Conservation (phyloP, 768 basidiomycete species). For the Flagelloscypha sp. region DNA sequence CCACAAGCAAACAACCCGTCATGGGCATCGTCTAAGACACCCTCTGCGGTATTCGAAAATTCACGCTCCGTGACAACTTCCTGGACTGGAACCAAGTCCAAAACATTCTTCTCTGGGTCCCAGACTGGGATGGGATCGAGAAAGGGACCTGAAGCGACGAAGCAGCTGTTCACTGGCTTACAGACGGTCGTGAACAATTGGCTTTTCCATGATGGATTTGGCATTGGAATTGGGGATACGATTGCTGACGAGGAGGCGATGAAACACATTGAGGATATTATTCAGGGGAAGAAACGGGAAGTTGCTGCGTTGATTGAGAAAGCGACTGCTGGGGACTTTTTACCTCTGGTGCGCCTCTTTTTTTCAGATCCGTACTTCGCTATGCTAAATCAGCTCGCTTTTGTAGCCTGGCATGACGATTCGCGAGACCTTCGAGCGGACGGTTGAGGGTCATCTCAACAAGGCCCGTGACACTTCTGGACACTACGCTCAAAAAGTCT, state of each 20-base stretch:
- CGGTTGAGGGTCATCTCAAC: constrained; percentile 86
- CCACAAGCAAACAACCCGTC: constrained; percentile 99
- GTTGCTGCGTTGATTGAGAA: constrained; percentile 76
- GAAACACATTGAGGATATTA: constrained; percentile 76
- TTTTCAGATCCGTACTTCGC: too few species aligned
- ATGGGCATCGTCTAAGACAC: constrained; percentile 99
- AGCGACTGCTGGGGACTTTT: too few species aligned
- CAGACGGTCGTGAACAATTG: constrained; percentile 97
- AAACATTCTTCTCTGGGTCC: constrained; percentile 96
- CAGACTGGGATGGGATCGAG: constrained; percentile 97
- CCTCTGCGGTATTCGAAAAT: constrained; percentile 93
- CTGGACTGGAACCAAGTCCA: constrained; percentile 93
- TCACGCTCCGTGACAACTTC: constrained; percentile 92
- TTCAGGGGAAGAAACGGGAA: constrained; percentile 69
- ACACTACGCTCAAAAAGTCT: constrained; percentile 90
- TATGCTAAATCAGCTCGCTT: too few species aligned
- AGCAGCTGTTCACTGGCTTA: constrained; percentile 84
- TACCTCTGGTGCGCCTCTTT: too few species aligned
- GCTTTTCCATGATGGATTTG: constrained; percentile 98
- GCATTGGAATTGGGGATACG: constrained; percentile 97
- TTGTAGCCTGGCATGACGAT: constrained; percentile 99
- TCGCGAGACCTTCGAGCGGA: constrained; percentile 94
- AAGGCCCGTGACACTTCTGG: constrained; percentile 92
- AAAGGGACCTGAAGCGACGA: constrained; percentile 88
- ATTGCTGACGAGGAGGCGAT: constrained; percentile 89